Base-by-base conservation (phyloP, 2,329 filamentous ascomycete species). In the Chaetomiaceae sp. region DNA sequence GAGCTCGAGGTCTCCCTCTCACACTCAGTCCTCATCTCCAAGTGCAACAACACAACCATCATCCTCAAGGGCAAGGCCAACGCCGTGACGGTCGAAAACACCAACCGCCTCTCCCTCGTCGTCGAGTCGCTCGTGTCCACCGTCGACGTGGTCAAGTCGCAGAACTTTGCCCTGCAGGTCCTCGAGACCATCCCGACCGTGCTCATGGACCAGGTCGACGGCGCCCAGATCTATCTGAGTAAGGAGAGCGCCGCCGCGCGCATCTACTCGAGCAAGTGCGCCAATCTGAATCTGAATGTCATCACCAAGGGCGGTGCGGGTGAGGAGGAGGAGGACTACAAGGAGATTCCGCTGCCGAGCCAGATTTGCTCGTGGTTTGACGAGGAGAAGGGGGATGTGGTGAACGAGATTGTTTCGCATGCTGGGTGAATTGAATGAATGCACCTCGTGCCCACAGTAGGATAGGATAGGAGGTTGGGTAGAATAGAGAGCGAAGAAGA, bases 321-420 rank as follows among this genome's bases (percentile, higher is more conserved):
- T n/a, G n/a, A 83, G 6, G 78, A 77, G 27, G 83, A 89, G 27
- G 89, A 85, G 14, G 94, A 99, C 66, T 95, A 89, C 69, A 87
- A 84, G 69, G 94, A 99, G 72, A 81, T 89, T 49, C 85, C 94
- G 1, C 71, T 97, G 55, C 94, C 94, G 0, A 89, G 91, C 66
- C 94, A 99, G 76, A 88, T 96, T 65, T 84, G 90, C 70, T 82
- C 90, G 67, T 77, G 89, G 78, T 80, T 78, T 82, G 75, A 89
- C 54, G 68, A 85, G 70, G 75, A 68, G 47, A 81, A 90, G 71
- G 88, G 89, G 20, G 83, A 87, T 60, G 68, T 97, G 59, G 81
- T 92, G 25, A 96, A 84, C 66, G 92, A 97, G 79, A 97, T 99
- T 69, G 94, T 99, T 17, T 91, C 94, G 65, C 92, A 97, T 73